phyloP scores from a whole-genome alignment of 2,329 filamentous ascomycete genomes.

The Pseudocercospora vitis region DNA sequence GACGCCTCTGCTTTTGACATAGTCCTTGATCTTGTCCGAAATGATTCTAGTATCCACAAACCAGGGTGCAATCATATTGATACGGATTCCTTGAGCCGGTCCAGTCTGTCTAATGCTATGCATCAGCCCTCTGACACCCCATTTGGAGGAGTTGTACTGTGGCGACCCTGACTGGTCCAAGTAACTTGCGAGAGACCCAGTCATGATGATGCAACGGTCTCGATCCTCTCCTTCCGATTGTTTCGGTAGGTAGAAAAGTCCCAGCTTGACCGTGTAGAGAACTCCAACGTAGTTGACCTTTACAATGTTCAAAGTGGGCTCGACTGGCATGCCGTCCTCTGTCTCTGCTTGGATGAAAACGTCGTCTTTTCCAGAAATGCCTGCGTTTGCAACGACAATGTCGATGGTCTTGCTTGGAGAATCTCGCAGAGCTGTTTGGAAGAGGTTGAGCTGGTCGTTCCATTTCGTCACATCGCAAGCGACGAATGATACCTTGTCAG shows the following conservation, averaged over 20 bases:
- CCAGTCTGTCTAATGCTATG: constrained; percentile 38
- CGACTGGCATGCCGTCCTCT: constrained; percentile 25
- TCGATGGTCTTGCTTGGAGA: constrained; percentile 25
- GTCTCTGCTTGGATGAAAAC: constrained; percentile 23
- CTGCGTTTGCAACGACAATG: constrained; percentile 34
- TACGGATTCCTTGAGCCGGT: constrained; percentile 47
- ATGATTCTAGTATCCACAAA: constrained; percentile 32
- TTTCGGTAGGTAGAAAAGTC: constrained; percentile 40
- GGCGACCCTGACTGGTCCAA: constrained; percentile 50
- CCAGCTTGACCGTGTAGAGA: constrained; percentile 37
- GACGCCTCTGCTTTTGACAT: constrained; percentile 17
- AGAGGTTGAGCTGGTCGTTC: constrained; percentile 35
- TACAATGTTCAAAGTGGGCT: constrained; percentile 31
- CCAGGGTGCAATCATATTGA: constrained; percentile 43
- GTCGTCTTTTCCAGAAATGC: constrained; percentile 28
- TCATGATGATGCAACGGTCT: constrained; percentile 53
- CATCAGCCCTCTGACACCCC: constrained; percentile 49
- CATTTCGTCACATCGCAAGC: constrained; percentile 35
- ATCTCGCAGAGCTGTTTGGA: constrained; percentile 28
- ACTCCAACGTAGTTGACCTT: constrained; percentile 30
- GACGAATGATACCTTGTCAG: constrained; percentile 33
- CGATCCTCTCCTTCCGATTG: constrained; percentile 40
- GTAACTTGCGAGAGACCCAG: constrained; percentile 50
- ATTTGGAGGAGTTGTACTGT: constrained; percentile 38
- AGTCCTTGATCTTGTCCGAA: constrained; percentile 22